These are phyloP conservation scores for Mortierella hygrophila DNA, from an alignment of 192 early-diverging fungal species.

Conservation along the genomic window DNA sequence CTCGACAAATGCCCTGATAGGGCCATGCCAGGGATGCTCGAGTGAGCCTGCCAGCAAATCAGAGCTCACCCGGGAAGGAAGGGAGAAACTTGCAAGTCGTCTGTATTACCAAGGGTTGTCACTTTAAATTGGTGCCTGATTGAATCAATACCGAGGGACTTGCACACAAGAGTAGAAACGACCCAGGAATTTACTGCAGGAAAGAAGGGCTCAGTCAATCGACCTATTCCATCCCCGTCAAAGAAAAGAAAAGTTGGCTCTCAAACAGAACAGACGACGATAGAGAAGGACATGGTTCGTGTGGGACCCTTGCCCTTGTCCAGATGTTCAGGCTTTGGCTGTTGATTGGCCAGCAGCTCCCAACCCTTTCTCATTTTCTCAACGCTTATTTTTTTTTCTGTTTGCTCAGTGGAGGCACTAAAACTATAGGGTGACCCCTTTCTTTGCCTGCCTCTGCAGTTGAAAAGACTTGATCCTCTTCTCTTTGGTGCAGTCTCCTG, in stretches of 20 bases:
- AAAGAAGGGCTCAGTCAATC: neutral
- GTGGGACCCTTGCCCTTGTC: slow-evolving; percentile 1
- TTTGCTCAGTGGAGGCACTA: neutral
- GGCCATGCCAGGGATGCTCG: slow-evolving; percentile 14
- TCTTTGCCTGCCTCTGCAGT: no score
- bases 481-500: neutral
- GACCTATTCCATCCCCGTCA: neutral
- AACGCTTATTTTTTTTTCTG: neutral
- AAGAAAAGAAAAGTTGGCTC: neutral
- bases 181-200: neutral
- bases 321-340: slow-evolving; percentile 13
- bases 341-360: slow-evolving; percentile 12
- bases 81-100: neutral
- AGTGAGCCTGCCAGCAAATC: slow-evolving; percentile 21
- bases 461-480: no score
- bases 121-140: neutral
- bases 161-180: neutral
- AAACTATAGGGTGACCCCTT: no score
- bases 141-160: neutral
- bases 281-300: neutral
- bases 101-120: neutral
- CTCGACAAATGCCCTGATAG: slow-evolving; percentile 28
- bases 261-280: neutral
- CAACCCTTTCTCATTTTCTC: neutral
- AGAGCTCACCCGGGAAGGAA: neutral